A percentile compares a stretch with the other conserved stretches of the same genome.
Conservation (phyloP, 2,329 filamentous ascomycete species). For the Epichloe amarillans region DNA sequence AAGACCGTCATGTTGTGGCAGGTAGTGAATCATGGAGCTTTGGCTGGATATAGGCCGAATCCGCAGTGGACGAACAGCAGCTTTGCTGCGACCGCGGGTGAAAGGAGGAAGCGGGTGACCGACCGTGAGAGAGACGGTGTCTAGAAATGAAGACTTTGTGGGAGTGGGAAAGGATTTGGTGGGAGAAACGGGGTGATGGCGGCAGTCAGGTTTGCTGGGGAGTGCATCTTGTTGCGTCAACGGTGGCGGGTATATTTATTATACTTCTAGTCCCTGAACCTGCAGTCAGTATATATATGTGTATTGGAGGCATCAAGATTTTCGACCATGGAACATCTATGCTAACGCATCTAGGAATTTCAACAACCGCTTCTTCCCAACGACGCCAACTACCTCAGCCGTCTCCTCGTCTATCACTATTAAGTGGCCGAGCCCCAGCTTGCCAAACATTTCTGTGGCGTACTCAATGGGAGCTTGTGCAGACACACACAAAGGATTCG, state of each 20-base stretch:
- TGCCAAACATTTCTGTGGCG: conserved; percentile 46
- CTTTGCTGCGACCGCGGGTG: too few relatives aligned
- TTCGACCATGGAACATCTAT: not conserved
- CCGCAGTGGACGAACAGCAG: too few relatives aligned
- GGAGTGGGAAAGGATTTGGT: not conserved
- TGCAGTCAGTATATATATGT: not conserved
- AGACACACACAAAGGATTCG: conserved; percentile 36
- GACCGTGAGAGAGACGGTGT: not conserved
- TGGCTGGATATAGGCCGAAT: too few relatives aligned
- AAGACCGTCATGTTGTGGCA: too few relatives aligned
- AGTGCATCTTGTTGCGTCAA: not conserved
- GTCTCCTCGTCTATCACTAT: conserved; percentile 39
- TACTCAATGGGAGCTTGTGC: conserved; percentile 42
- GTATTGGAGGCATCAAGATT: not conserved
- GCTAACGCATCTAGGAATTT: conserved; percentile 3
- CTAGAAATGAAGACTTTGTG: not conserved
- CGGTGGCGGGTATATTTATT: not conserved
- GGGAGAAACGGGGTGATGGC: too few relatives aligned
- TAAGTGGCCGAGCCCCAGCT: conserved; percentile 39
- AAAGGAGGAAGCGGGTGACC: too few relatives aligned
- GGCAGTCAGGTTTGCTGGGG: not conserved
- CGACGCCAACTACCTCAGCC: conserved; percentile 34
- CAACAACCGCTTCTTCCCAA: conserved; percentile 42
- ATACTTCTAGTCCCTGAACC: not conserved
- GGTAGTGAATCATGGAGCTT: too few relatives aligned